These are phyloP conservation scores for Fusarium sp. DNA, from an alignment of 2,329 filamentous ascomycete genomes.

Conservation along the genomic window DNA sequence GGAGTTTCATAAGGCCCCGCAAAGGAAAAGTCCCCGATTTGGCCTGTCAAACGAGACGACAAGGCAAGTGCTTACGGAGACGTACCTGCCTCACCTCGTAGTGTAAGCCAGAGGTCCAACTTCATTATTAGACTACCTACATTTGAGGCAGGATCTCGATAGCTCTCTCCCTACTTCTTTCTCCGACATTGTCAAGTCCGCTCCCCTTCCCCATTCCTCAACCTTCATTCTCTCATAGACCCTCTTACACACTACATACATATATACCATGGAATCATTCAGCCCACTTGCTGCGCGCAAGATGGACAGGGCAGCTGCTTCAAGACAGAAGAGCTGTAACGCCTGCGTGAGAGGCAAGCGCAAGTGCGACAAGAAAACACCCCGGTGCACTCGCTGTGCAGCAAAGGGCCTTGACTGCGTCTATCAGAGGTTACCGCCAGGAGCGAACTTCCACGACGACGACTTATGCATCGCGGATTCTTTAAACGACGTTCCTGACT, in stretches of 20 bases:
- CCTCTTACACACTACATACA: conserved; percentile 2
- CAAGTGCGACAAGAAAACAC: conserved; percentile 59
- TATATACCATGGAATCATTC: conserved; percentile 42
- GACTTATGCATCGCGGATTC: conserved; percentile 20
- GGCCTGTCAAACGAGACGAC: conserved; percentile 32
- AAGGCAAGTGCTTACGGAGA: conserved; percentile 16
- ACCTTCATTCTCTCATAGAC: neutral
- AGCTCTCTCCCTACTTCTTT: neutral
- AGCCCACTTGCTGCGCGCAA: conserved; percentile 45
- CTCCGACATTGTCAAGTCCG: conserved; percentile 31
- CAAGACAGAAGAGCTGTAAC: conserved; percentile 63
- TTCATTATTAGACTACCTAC: neutral
- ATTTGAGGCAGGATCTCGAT: neutral
- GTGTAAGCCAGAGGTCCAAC: neutral
- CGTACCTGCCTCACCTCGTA: neutral
- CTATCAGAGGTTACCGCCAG: conserved; percentile 53
- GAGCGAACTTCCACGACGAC: conserved; percentile 39
- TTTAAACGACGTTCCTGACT: conserved; percentile 46
- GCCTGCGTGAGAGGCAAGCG: conserved; percentile 61
- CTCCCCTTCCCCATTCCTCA: conserved; percentile 5
- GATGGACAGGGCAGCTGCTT: conserved; percentile 52
- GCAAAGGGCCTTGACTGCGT: conserved; percentile 56
- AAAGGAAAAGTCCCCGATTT: conserved; percentile 19
- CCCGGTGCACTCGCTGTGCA: conserved; percentile 57
- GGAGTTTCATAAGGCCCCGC: conserved; percentile 39